Base-by-base conservation (phyloP, 2,329 filamentous ascomycete species). In the Macrophomina phaseolina region DNA sequence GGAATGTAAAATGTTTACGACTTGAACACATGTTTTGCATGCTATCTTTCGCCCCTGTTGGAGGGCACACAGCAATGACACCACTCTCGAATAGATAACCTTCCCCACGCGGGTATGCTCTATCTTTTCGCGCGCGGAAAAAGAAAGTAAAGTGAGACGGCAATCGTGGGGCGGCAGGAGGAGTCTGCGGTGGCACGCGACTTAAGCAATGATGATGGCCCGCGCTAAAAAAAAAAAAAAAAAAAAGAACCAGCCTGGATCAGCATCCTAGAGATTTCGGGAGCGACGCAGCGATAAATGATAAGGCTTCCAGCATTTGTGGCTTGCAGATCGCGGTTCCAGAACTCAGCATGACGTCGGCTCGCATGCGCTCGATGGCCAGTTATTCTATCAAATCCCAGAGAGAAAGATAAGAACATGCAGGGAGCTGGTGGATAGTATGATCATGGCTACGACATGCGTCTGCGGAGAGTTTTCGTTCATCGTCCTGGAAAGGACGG, bases 1-100 rank as follows among this genome's bases (percentile, higher is more conserved):
- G 63, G 36, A 56, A 56, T 65, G 30, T 23, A 65, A 65, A 18
- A 32, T 65, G 23, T 56, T 56, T 53, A 51, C 11, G 36, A 4
- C 36, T 12, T 38, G 36, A 8, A 38, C 36, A 38, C 4, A 38
- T 38, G 36, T 38, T 38, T 38, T 38, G 36, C 36, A 38, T 12
- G 36, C 11, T 38, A 38, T 38, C 11, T 12, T 38, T 8, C 36
- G 6, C 11, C 1, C 36, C 6, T 12, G 11, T 12, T 38, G 7
- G 11, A 38, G 11, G 7, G 11, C 36, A 7, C 36, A 8, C 11
- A 12, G 36, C 36, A 38, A 38, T 12, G 36, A 38, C 11, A 8
- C 6, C 6, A 38, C 36, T 38, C 23, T 23, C 23, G 4, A 12
- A 7, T 38, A 38, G 36, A 12, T 8, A 38, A 12, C 36, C 36